Evolutionary conservation across 73 alveolate genomes (phyloP).

Genomic region (Uronychia binucleata): DNA sequence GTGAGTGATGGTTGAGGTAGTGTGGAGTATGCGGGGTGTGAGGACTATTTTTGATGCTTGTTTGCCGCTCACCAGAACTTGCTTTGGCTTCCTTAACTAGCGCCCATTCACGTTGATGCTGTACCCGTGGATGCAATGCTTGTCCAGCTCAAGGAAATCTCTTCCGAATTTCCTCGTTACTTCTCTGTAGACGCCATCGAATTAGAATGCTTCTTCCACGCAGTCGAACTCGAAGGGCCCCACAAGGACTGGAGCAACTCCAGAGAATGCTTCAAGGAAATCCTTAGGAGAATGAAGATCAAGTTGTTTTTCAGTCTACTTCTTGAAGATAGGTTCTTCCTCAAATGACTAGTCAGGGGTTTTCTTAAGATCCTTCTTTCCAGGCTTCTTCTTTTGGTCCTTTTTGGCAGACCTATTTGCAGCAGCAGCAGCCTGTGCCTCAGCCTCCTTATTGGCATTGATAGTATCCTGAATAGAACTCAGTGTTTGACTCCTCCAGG

Average conservation of each 20-base stretch:
- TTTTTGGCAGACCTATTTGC: constrained; percentile 1
- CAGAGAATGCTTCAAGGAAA: neutral
- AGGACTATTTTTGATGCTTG: neutral
- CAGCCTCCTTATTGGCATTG: constrained; percentile 13
- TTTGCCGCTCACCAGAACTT: neutral
- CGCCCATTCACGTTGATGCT: neutral
- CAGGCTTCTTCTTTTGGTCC: constrained; percentile 2
- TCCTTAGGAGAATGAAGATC: neutral
- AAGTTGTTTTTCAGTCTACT: neutral
- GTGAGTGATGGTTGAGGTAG: too few relatives aligned
- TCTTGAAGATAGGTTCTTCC: neutral
- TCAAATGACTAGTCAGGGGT: constrained; percentile 2
- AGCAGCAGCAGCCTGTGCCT: constrained; percentile 29
- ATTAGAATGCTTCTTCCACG: neutral
- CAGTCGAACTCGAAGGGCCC: constrained; percentile 11
- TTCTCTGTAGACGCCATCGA: neutral
- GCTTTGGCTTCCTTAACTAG: neutral
- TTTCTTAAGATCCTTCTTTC: neutral
- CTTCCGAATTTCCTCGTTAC: neutral
- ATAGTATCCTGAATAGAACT: neutral
- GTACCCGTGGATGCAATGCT: neutral
- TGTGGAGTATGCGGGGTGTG: too few relatives aligned
- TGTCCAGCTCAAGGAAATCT: constrained; percentile 4
- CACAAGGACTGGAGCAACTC: neutral
- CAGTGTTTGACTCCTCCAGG: neutral